A percentile compares a stretch with the other conserved stretches of the same genome.
Evolutionary conservation across 257 asterid genomes (phyloP).

Genomic region (Coffea canephora): DNA sequence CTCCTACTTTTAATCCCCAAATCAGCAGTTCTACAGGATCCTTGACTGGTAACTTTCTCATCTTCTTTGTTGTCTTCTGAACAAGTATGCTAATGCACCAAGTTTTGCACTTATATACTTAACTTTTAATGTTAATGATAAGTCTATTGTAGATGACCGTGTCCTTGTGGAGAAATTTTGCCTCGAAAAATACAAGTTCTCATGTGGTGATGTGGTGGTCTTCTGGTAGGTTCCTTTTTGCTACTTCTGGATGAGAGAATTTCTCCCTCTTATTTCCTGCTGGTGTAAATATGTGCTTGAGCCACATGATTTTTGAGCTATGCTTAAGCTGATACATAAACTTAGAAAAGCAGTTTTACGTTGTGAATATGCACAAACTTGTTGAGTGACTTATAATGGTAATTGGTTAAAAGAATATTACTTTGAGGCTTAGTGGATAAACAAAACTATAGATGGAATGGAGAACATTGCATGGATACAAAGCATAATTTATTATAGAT

Average conservation of each 20-base stretch:
- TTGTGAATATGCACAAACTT: neutral
- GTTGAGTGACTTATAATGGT: neutral
- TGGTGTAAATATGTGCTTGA: neutral
- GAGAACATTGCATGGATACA: neutral
- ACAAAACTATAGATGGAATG: neutral
- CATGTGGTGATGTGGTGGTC: slow-evolving; percentile 77
- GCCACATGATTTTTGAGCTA: neutral
- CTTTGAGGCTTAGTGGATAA: neutral
- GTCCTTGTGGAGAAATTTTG: slow-evolving; percentile 80
- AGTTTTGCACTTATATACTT: neutral
- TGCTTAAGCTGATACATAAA: neutral
- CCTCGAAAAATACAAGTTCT: slow-evolving; percentile 71
- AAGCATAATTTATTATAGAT: too few species aligned
- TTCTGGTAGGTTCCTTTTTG: slow-evolving; percentile 47
- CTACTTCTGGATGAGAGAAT: neutral
- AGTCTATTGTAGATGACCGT: slow-evolving; percentile 55
- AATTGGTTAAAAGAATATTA: neutral
- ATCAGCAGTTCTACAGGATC: slow-evolving; percentile 25
- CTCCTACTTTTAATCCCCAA: slow-evolving; percentile 79
- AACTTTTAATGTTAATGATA: neutral
- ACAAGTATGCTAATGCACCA: neutral
- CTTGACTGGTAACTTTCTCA: slow-evolving; percentile 39
- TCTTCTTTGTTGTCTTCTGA: neutral
- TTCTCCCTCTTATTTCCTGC: neutral
- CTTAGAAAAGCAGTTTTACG: neutral